Conservation (phyloP, 2,329 filamentous ascomycete genomes). For the Fusarium sp. region DNA sequence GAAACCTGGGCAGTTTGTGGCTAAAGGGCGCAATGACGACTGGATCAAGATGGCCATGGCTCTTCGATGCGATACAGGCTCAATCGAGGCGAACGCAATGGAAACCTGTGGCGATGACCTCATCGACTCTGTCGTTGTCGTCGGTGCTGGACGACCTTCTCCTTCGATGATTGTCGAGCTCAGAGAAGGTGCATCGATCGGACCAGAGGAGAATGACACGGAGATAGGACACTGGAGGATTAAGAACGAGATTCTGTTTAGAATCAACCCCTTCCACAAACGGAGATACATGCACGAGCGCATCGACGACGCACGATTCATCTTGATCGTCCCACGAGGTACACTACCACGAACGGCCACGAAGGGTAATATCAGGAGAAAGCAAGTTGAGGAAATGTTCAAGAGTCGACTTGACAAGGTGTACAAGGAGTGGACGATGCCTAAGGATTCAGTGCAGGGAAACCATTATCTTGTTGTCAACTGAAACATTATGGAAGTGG, state of each 20-base stretch:
- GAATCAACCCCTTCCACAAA: constrained; percentile 37
- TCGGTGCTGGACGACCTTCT: constrained; percentile 34
- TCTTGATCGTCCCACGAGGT: constrained; percentile 27
- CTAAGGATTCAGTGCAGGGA: background rate
- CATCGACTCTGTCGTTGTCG: constrained; percentile 28
- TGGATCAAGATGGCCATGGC: constrained; percentile 45
- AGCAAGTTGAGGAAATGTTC: constrained; percentile 22
- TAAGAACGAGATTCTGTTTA: constrained; percentile 21
- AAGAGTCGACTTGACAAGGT: constrained; percentile 4
- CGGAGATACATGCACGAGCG: constrained; percentile 39
- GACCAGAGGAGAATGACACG: fast-evolving
- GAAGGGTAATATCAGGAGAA: constrained; percentile 36
- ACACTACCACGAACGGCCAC: constrained; percentile 32
- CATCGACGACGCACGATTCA: constrained; percentile 25
- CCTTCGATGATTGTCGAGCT: constrained; percentile 36
- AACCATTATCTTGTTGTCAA: background rate
- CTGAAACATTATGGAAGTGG: background rate
- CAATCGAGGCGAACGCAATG: constrained; percentile 37
- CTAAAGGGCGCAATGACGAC: constrained; percentile 37
- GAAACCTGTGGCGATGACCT: constrained; percentile 35
- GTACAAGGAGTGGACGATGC: background rate
- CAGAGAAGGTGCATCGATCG: background rate
- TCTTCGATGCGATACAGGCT: constrained; percentile 34
- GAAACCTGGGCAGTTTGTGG: constrained; percentile 30
- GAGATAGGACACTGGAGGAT: background rate